phyloP scores from a whole-genome alignment of 495 filamentous ascomycete genomes.

The Penicillium crystallinum region DNA sequence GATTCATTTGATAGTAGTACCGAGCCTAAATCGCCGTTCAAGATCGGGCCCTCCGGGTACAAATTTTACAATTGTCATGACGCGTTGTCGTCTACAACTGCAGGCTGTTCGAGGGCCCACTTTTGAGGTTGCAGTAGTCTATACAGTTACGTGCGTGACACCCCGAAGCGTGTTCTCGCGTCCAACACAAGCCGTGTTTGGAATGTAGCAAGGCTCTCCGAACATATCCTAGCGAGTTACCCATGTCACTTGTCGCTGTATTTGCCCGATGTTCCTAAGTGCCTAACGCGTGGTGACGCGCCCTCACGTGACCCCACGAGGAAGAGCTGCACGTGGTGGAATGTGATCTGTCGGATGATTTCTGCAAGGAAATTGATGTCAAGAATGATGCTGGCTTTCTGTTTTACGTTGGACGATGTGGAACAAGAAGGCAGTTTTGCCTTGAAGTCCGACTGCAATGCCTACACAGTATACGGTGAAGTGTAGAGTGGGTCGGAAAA shows the following conservation, averaged over 20 bases:
- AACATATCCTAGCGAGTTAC: too few species aligned
- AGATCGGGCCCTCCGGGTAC: background rate
- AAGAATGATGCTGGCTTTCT: background rate
- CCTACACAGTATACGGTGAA: background rate
- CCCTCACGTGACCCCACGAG: conserved; percentile 9
- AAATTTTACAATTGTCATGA: background rate
- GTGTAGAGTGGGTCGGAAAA: background rate
- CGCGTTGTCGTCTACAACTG: background rate
- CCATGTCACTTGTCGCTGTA: background rate
- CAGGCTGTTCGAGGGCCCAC: background rate
- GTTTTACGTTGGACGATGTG: background rate
- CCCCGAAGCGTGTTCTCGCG: background rate
- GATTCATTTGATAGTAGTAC: background rate
- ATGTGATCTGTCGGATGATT: background rate
- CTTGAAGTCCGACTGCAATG: background rate
- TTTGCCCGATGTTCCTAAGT: background rate
- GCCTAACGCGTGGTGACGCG: conserved; percentile 4
- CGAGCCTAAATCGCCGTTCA: background rate
- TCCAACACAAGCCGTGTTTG: background rate
- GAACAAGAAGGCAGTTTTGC: background rate
- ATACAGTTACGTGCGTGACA: background rate
- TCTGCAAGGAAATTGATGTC: background rate
- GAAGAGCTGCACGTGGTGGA: background rate
- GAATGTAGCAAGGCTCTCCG: background rate
- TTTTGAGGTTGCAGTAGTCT: background rate